Evolutionary conservation across 2,329 filamentous ascomycete genomes (phyloP).

Genomic region (Didymella pinodella): DNA sequence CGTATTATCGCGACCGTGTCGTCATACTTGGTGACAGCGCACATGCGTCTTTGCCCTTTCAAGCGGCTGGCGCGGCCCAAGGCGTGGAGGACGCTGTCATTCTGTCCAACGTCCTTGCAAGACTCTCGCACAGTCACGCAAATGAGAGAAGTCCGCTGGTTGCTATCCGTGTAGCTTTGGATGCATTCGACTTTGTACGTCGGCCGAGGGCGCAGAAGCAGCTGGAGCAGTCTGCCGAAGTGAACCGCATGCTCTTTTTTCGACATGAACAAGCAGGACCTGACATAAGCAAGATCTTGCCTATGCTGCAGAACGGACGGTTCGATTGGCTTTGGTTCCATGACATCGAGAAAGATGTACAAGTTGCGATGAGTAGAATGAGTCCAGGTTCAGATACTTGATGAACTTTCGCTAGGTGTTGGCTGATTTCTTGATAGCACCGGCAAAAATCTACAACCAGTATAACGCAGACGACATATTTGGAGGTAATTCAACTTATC

Average conservation of each 20-base stretch:
- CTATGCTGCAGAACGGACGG: not conserved
- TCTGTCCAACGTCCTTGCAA: slow-evolving; percentile 31
- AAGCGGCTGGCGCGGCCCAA: slow-evolving; percentile 41
- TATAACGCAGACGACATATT: not conserved
- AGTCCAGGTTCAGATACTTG: not conserved
- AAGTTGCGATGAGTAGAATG: not conserved
- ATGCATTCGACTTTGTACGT: slow-evolving; percentile 34
- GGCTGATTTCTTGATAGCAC: not conserved
- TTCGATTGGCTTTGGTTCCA: slow-evolving; percentile 17
- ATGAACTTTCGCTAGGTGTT: not conserved
- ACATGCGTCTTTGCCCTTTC: slow-evolving; percentile 37
- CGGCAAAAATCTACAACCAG: not conserved
- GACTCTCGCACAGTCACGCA: not conserved
- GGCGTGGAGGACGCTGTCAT: slow-evolving; percentile 42
- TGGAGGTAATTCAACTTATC: not conserved
- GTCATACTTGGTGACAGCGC: slow-evolving; percentile 41
- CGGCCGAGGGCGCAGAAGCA: slow-evolving; percentile 37
- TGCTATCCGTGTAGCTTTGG: slow-evolving; percentile 28
- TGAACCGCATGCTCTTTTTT: slow-evolving; percentile 27
- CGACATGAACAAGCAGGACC: slow-evolving; percentile 20
- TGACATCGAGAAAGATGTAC: slow-evolving; percentile 5
- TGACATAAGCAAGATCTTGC: slow-evolving; percentile 23
- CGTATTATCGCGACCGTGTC: slow-evolving; percentile 33
- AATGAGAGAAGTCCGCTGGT: not conserved
- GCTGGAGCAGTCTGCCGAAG: slow-evolving; percentile 26